Percentiles rank a stretch among this genome's conserved stretches.
These are phyloP conservation scores for Salvia splendens DNA, from an alignment of 257 asterid species.

Conservation along the genomic window DNA sequence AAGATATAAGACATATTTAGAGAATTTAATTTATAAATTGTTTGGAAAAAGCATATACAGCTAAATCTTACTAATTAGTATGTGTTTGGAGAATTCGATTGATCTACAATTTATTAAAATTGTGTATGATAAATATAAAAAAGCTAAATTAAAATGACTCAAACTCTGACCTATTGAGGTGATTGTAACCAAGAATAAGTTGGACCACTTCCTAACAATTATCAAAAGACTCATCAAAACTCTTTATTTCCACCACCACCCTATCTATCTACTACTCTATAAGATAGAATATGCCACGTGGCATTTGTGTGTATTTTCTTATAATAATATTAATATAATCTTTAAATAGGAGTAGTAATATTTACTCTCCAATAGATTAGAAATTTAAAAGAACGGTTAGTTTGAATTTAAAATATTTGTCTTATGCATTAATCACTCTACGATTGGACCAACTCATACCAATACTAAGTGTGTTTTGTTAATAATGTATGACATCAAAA, in stretches of 20 bases:
- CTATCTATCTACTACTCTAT: constrained; percentile 28
- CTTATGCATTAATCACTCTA: too few relatives aligned
- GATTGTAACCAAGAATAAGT: constrained; percentile 8
- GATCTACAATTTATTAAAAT: too few relatives aligned
- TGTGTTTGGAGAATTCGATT: too few relatives aligned
- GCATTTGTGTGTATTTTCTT: constrained; percentile 13
- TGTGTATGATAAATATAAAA: too few relatives aligned
- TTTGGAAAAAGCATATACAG: too few relatives aligned
- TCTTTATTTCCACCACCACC: constrained; percentile 35
- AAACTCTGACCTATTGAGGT: neutral
- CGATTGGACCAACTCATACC: too few relatives aligned
- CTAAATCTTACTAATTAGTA: too few relatives aligned
- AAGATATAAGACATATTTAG: too few relatives aligned
- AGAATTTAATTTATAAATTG: too few relatives aligned
- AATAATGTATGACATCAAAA: neutral
- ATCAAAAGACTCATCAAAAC: constrained; percentile 13
- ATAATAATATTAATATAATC: neutral
- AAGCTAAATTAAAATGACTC: too few relatives aligned
- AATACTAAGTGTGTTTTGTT: neutral
- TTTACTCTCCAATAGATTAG: neutral
- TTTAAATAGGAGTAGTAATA: neutral
- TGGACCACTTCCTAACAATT: constrained; percentile 49
- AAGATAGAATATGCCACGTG: constrained; percentile 45
- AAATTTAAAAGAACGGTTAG: too few relatives aligned
- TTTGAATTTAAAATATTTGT: too few relatives aligned